Conservation (phyloP, 306 rosid species). For the Vicia villosa region DNA sequence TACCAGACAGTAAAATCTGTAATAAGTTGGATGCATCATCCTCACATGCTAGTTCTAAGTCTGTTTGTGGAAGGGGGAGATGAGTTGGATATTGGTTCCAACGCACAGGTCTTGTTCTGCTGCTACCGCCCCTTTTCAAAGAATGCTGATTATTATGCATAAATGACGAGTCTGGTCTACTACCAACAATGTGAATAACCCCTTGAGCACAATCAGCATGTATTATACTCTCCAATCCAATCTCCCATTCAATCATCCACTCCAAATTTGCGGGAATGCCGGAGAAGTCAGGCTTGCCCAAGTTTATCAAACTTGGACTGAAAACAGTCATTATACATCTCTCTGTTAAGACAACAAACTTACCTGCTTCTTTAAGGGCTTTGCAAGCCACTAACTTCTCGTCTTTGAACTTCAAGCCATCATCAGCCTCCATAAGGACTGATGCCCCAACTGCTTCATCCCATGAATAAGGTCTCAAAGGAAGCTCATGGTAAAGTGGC, state of each 20-base stretch:
- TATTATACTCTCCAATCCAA: slow-evolving; percentile 76
- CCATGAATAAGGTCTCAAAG: slow-evolving; percentile 85
- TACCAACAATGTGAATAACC: slow-evolving; percentile 77
- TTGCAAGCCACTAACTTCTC: slow-evolving; percentile 77
- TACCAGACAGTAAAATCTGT: slow-evolving; percentile 54
- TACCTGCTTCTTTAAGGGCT: slow-evolving; percentile 78
- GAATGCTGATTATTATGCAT: slow-evolving; percentile 57
- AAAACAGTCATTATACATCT: slow-evolving; percentile 62
- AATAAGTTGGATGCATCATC: slow-evolving; percentile 70
- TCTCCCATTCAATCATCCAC: slow-evolving; percentile 75
- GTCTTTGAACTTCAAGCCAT: slow-evolving; percentile 63
- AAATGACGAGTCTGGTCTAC: slow-evolving; percentile 64
- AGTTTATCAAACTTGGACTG: slow-evolving; percentile 62
- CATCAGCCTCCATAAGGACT: slow-evolving; percentile 66
- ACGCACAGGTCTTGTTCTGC: slow-evolving; percentile 47
- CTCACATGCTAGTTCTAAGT: slow-evolving; percentile 57
- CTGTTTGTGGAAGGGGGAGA: slow-evolving; percentile 81
- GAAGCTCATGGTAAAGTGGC: slow-evolving; percentile 60
- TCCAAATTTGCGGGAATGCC: slow-evolving; percentile 70
- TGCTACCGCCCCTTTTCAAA: slow-evolving; percentile 50
- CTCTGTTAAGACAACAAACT: slow-evolving; percentile 68
- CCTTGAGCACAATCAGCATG: slow-evolving; percentile 64
- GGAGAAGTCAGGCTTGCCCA: slow-evolving; percentile 75
- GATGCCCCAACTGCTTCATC: slow-evolving; percentile 87
- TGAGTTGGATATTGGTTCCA: slow-evolving; percentile 69